Evolutionary conservation across 257 asterid species (phyloP), one percentile per base, ranked within the genome.

Genomic region (Gentiana macrophylla): DNA sequence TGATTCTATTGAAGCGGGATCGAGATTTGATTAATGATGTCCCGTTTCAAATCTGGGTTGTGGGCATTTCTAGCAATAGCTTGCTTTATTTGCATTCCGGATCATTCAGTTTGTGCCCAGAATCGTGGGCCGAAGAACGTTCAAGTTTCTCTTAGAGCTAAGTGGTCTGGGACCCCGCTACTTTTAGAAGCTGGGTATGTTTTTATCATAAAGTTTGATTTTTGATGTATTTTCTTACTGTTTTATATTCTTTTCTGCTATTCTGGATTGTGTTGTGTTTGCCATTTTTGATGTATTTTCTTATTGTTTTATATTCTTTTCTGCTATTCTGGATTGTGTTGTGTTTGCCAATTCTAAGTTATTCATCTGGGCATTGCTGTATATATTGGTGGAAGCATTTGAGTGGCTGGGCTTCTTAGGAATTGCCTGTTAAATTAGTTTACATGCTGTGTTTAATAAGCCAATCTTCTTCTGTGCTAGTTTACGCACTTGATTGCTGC

Each of bases 121-220:
- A 78, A 61, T 64, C 88, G 84, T 50, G 71, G 74, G 41, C 95
- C 95, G 45, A 92, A 92, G 81, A 92, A 92, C 67, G 95, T 92
- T 71, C 97, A 88, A 79, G 97, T 88, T 62, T 93, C 97, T 61
- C 94, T 92, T 59, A 74, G 84, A 66, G 97, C 99, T 70, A 88
- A 88, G 83, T 92, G 99, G 99, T 53, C 97, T 48, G 97, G 95
- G 61, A 85, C 99, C 50, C 85, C 99, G 35, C 66, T 92, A 58
- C 91, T 88, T 65, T 50, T 88, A 24, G 99, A 88, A 77, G 99
- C 97, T 53, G 97, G 99, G 99, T 92, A 79, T 57, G 76, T 46
- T 35, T 53, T 41, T 38, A 62, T 37, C 54, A 6, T 37, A 7
- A 33, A 32, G 13, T 48, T 43, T 41, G 36, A 37, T 35, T 4